A percentile compares a stretch with the other conserved stretches of the same genome.
Conservation (phyloP, 2,329 filamentous ascomycete genomes). For the Cladophialophora yegresii region DNA sequence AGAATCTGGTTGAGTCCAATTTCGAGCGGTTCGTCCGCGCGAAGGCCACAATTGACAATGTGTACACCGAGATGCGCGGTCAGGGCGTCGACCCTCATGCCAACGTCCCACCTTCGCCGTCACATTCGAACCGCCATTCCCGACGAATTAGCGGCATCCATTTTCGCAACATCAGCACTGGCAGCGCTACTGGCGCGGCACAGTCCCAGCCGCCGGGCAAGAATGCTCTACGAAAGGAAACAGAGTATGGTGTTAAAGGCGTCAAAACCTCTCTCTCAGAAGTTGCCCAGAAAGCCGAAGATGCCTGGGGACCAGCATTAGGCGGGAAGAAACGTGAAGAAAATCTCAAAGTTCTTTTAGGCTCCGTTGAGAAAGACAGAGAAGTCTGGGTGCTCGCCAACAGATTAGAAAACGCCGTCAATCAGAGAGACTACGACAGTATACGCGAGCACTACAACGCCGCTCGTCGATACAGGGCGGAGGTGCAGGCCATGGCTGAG, state of each 20-base stretch:
- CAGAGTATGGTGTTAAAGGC: conserved; percentile 82
- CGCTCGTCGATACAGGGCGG: conserved; percentile 78
- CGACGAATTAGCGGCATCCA: conserved; percentile 63
- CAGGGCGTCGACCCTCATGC: conserved; percentile 61
- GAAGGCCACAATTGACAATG: conserved; percentile 97
- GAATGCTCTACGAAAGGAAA: conserved; percentile 89
- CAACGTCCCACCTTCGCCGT: conserved; percentile 39
- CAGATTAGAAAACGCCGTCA: conserved; percentile 78
- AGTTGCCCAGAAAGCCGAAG: conserved; percentile 89
- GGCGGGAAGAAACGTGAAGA: conserved; percentile 90
- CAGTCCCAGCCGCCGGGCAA: conserved; percentile 67
- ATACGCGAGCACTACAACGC: conserved; percentile 83
- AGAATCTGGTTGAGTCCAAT: conserved; percentile 94
- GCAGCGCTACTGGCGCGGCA: conserved; percentile 44
- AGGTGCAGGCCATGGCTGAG: conserved; percentile 70
- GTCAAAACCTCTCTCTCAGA: conserved; percentile 88
- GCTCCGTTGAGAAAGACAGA: conserved; percentile 74
- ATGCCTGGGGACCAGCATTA: conserved; percentile 93
- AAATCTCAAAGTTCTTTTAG: conserved; percentile 74
- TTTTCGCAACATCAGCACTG: conserved; percentile 58
- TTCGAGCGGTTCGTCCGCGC: conserved; percentile 97
- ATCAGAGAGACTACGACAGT: conserved; percentile 84
- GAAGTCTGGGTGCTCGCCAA: conserved; percentile 80
- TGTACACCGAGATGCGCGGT: conserved; percentile 90
- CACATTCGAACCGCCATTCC: conserved; percentile 52